Base-by-base conservation (phyloP, 2,329 filamentous ascomycete species). In the Colletotrichum agaves region DNA sequence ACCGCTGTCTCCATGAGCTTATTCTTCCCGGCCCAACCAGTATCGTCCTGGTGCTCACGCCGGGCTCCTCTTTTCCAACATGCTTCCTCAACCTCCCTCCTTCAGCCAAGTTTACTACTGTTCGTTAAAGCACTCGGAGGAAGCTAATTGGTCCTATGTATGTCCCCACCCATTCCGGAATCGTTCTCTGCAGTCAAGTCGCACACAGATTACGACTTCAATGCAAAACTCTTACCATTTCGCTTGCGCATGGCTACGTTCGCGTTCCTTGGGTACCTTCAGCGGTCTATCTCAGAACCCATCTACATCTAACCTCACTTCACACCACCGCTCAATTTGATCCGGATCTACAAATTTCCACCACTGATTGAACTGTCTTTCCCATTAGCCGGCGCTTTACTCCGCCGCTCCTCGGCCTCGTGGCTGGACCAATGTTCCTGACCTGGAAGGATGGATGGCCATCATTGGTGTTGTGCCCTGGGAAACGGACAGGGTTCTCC, bases 401-500 rank as follows among this genome's bases (percentile, higher is more conserved):
- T 31, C 46, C 19, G 46, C 19, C 15, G 15, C 27, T 35, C n/a
- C 27, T 23, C 39, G n/a, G n/a, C 17, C 4, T 15, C 8, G 27
- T 46, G 56, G 49, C 53, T 55, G 33, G 21, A 21, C 53, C 60
- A 58, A 67, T 44, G 17, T 23, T 41, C 39, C 53, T 39, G 61
- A 64, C 39, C 52, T 21, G 46, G 52, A 31, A 35, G 23, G n/a
- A 33, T 47, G 46, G 37, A 43, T 31, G 52, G 7, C 46, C n/a
- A 53, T 64, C 64, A 67, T 33, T 39, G 19, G 61, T 39, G 33
- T 49, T 60, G 17, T 19, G 11, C 21, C 11, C 44, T 52, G 60
- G 7, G 5, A 41, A 13, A 17, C 46, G 13, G 47, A 13, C 61
- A 67, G 64, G 53, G 64, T 67, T 64, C 61, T 67, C 61, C 61